Base-by-base conservation (phyloP, 306 rosid species). In the Quercus rubra region DNA sequence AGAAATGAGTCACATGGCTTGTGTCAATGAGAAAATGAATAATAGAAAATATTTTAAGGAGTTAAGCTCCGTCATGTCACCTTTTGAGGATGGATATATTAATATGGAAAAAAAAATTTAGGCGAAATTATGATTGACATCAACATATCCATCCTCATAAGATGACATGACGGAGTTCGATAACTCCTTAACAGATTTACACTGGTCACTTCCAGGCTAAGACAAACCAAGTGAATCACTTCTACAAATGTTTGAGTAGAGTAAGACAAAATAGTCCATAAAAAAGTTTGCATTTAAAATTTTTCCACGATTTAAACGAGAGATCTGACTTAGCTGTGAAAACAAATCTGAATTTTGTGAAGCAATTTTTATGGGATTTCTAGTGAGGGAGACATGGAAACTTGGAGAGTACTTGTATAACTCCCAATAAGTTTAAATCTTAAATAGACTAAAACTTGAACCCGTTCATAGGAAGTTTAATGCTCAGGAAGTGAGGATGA, bases 141-240 rank as follows among this genome's bases (percentile, higher is more conserved):
- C 96, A 76, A 89, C 31, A 73, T 87, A 93, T 80, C 91, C 83
- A 63, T 79, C 85, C 27, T 84, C 91, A 43, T 89, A 93, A 76
- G 97, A 94, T 14, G 97, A 89, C 91, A 89, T 85, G 77, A 88
- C 74, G 75, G 84, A 71, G 82, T 80, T 78, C 97, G 94, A 93
- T 2, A 72, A 38, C 56, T 92, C 96, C 79, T 88, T 89, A 43
- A 93, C 28, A 73, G 77, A 64, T 77, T 19, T 81, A 89, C 93
- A 87, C 52, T 91, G 88, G 43, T 86, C 94, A 79, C 83, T 83
- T 77, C 79, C 87, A 83, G 96, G 91, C 64, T 83, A 90, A 81
- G 94, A 93, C 84, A 86, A 85, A 82, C 91, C 96, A 77, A 87
- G 86, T 51, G 96, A 85, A 46, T 84, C 49, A 77, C 89, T 91